phyloP scores from a whole-genome alignment of 768 basidiomycete species.

The Strobilomyces echinocephalus region DNA sequence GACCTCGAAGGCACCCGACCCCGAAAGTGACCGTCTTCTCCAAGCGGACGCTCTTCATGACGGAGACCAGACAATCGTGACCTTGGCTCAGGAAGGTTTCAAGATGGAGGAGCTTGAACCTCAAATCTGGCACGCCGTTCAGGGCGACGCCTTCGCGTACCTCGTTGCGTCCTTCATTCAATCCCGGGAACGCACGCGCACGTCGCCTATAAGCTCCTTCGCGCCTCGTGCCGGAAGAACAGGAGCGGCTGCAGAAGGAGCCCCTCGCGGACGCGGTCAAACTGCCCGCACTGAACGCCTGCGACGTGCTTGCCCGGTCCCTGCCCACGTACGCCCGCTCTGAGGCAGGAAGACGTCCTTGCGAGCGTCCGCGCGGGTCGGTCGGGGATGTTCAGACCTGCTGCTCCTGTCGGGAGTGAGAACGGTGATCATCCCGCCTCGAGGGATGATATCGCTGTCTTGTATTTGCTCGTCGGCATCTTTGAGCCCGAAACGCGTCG shows the following conservation, averaged over 20 bases:
- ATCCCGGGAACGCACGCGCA: constrained; percentile 38
- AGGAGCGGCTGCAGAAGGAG: constrained; percentile 34
- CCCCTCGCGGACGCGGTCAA: constrained; percentile 39
- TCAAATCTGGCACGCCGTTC: constrained; percentile 77
- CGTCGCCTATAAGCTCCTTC: constrained; percentile 32
- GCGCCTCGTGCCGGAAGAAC: constrained; percentile 36
- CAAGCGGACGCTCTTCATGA: constrained; percentile 84
- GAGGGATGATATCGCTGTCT: constrained; percentile 78
- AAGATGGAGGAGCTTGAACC: constrained; percentile 76
- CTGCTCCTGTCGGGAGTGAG: constrained; percentile 38
- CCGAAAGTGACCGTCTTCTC: constrained; percentile 47
- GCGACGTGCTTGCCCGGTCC: constrained; percentile 69
- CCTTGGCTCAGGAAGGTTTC: constrained; percentile 53
- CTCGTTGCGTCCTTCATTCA: constrained; percentile 57
- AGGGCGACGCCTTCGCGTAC: constrained; percentile 75
- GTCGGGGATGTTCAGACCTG: constrained; percentile 44
- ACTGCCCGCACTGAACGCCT: constrained; percentile 55
- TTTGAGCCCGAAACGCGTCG: constrained; percentile 71
- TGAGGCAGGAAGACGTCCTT: constrained; percentile 81
- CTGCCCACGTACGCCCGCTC: constrained; percentile 74
- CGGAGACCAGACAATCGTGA: constrained; percentile 73
- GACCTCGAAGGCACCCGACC: constrained; percentile 59
- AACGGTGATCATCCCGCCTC: constrained; percentile 45
- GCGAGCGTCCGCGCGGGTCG: constrained; percentile 64
- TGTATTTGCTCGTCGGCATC: constrained; percentile 79